phyloP scores from a whole-genome alignment of 2,329 filamentous ascomycete genomes.

The Emericellopsis cladophorae region DNA sequence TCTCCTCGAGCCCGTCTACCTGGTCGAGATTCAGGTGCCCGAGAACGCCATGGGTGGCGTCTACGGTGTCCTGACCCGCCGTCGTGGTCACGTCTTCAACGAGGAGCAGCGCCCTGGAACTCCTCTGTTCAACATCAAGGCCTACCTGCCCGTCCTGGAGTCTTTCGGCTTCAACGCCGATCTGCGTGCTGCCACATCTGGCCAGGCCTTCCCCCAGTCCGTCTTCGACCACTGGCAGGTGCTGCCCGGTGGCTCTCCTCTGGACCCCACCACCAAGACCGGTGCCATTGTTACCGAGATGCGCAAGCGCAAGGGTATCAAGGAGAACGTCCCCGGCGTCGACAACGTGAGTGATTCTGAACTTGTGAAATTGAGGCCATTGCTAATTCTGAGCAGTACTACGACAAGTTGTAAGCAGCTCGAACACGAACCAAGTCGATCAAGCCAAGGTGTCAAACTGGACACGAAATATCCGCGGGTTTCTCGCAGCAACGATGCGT shows the following conservation, averaged over 20 bases:
- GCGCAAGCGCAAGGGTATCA: slow-evolving; percentile 99
- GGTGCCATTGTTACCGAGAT: slow-evolving; percentile 76
- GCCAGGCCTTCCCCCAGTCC: slow-evolving; percentile 97
- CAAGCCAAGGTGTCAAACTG: slow-evolving; percentile 28
- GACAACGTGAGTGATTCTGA: slow-evolving; percentile 67
- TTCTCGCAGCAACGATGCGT: slow-evolving; percentile 15
- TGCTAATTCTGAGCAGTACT: slow-evolving; percentile 52
- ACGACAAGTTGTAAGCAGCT: slow-evolving; percentile 84
- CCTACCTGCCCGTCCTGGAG: slow-evolving; percentile 91
- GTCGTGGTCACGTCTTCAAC: slow-evolving; percentile 97
- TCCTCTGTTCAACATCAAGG: slow-evolving; percentile 98
- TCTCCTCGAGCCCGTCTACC: slow-evolving; percentile 94
- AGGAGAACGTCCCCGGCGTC: slow-evolving; percentile 83
- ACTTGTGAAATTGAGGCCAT: neutral
- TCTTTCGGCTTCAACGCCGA: slow-evolving; percentile 99
- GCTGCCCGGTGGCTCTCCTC: slow-evolving; percentile 82
- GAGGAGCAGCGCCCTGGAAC: slow-evolving; percentile 98
- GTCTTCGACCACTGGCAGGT: slow-evolving; percentile 99
- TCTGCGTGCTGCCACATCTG: slow-evolving; percentile 83
- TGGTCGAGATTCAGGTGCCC: slow-evolving; percentile 98
- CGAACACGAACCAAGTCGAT: slow-evolving; percentile 26
- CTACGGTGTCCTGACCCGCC: slow-evolving; percentile 95
- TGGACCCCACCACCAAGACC: slow-evolving; percentile 71
- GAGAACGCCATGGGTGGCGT: slow-evolving; percentile 99
- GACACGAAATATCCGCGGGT: slow-evolving; percentile 27